Evolutionary conservation across 192 early-diverging fungal genomes (phyloP).

Genomic region (Mortierella alpina): DNA sequence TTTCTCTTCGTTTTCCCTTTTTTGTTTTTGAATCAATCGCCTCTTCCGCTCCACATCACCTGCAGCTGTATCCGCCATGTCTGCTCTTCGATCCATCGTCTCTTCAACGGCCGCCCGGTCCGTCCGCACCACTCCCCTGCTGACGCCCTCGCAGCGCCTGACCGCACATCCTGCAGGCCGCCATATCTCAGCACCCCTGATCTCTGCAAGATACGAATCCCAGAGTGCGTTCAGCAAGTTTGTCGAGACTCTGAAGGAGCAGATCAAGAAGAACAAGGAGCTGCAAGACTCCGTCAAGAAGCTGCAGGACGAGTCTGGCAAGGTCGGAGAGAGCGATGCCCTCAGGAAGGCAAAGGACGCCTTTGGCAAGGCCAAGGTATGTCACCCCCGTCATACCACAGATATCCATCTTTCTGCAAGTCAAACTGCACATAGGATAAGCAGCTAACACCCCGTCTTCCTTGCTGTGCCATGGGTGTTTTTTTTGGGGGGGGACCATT

Average conservation of each 20-base stretch:
- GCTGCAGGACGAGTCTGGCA: constrained; percentile 82
- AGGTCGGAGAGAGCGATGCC: constrained; percentile 87
- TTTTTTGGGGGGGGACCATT: constrained; percentile 6
- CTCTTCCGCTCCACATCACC: too few relatives aligned
- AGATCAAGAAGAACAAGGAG: constrained; percentile 95
- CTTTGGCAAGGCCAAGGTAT: constrained; percentile 67
- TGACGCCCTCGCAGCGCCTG: constrained; percentile 42
- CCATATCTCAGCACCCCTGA: constrained; percentile 34
- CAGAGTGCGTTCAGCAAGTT: constrained; percentile 67
- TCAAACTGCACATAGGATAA: too few relatives aligned
- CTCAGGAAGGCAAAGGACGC: constrained; percentile 88
- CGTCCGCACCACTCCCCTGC: constrained; percentile 26
- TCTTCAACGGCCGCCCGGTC: constrained; percentile 35
- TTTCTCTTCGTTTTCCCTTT: not conserved
- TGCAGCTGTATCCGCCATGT: constrained; percentile 23
- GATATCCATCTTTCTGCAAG: constrained; percentile 2
- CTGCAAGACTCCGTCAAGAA: constrained; percentile 92
- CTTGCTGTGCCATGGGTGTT: not conserved
- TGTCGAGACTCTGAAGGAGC: constrained; percentile 89
- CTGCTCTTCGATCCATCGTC: constrained; percentile 48
- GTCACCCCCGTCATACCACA: not conserved
- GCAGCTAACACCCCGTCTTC: not conserved
- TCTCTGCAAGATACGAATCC: constrained; percentile 44
- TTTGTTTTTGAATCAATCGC: not conserved
- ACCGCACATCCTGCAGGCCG: constrained; percentile 29